These are phyloP conservation scores for Xylaria sp. DNA, from an alignment of 2,329 filamentous ascomycete genomes.

Conservation along the genomic window DNA sequence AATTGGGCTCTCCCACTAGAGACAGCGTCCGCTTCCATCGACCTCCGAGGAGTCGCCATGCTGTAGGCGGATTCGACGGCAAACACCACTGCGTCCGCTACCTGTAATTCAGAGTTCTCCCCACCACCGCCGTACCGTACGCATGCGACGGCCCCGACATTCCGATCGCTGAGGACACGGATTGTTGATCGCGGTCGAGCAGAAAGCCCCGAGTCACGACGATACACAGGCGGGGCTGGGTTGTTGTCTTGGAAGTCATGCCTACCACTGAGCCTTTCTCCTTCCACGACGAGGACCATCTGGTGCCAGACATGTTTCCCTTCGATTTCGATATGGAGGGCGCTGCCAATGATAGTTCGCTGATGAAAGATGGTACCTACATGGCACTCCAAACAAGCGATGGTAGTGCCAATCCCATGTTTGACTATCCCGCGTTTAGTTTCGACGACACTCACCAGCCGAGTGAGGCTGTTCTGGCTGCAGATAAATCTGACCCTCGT, in stretches of 20 bases:
- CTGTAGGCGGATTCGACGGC: conserved; percentile 30
- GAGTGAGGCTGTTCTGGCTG: background rate
- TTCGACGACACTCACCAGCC: conserved; percentile 6
- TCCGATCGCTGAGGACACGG: background rate
- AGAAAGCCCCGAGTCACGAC: background rate
- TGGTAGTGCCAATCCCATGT: conserved; percentile 9
- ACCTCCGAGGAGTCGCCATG: conserved; percentile 32
- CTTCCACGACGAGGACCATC: conserved; percentile 44
- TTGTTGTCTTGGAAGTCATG: conserved; percentile 37
- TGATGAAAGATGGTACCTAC: conserved; percentile 45
- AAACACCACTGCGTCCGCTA: conserved; percentile 22
- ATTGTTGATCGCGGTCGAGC: background rate
- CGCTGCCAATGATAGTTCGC: conserved; percentile 44
- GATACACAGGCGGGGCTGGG: background rate
- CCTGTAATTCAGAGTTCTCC: background rate
- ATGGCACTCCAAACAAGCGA: conserved; percentile 42
- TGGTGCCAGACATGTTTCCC: conserved; percentile 50
- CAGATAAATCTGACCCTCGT: conserved; percentile 29
- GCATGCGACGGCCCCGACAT: conserved; percentile 8
- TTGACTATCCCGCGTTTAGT: background rate
- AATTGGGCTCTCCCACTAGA: conserved; percentile 18
- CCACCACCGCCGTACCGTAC: background rate
- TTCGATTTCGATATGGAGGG: conserved; percentile 52
- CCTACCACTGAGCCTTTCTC: conserved; percentile 39
- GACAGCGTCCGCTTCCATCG: conserved; percentile 30